phyloP scores from a whole-genome alignment of 192 early-diverging fungal species.

The Entomortierella lignicola region DNA sequence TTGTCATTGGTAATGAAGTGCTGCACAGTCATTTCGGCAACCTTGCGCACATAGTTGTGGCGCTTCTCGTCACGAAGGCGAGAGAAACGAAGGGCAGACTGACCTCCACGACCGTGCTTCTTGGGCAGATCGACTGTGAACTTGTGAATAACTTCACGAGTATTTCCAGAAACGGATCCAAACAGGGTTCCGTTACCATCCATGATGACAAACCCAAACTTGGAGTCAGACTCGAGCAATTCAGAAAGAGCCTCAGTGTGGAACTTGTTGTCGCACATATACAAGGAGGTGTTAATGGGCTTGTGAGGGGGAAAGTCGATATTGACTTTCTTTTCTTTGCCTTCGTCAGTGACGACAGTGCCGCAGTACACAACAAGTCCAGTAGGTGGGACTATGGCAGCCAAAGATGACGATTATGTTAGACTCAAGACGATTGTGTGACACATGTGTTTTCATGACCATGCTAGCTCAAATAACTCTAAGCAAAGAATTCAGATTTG shows the following conservation, averaged over 20 bases:
- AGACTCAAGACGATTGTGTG: too few relatives aligned
- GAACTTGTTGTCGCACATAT: conserved; percentile 99
- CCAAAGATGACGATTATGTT: background rate
- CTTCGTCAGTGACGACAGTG: conserved; percentile 97
- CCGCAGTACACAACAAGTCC: conserved; percentile 96
- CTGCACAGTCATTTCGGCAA: conserved; percentile 96
- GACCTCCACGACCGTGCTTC: conserved; percentile 99
- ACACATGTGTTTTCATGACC: too few relatives aligned
- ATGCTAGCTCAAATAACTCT: too few relatives aligned
- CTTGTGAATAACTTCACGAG: conserved; percentile 93
- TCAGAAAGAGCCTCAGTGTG: conserved; percentile 94
- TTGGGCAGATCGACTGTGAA: conserved; percentile 98
- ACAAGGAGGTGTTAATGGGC: conserved; percentile 98
- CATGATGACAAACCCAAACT: conserved; percentile 99
- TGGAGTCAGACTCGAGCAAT: conserved; percentile 92
- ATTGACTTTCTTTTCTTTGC: conserved; percentile 99
- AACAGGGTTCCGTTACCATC: conserved; percentile 98
- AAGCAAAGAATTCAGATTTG: too few relatives aligned
- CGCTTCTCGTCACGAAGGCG: conserved; percentile 99
- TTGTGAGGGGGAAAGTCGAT: conserved; percentile 99
- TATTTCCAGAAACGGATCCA: conserved; percentile 94
- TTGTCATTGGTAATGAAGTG: conserved; percentile 96
- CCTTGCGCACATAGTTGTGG: conserved; percentile 99
- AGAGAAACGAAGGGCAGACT: conserved; percentile 99
- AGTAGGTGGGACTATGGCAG: conserved; percentile 83